Conservation (phyloP, 129 eudicot species). For the Chrysanthemum seticuspe region DNA sequence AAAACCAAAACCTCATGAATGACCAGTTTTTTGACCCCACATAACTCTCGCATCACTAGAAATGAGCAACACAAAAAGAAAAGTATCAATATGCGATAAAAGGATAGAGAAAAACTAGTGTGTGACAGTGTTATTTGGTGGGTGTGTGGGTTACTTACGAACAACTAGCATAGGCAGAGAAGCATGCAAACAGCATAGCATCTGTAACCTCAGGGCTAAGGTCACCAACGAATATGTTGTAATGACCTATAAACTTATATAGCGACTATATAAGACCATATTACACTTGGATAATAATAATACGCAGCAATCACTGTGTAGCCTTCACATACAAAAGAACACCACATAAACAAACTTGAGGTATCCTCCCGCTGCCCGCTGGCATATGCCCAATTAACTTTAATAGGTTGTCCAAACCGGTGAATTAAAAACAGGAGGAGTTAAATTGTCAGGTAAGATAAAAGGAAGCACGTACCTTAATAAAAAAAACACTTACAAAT, state of each 20-base stretch:
- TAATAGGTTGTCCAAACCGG: conserved; percentile 92
- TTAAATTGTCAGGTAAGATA: too few species aligned
- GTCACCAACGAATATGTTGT: conserved; percentile 62
- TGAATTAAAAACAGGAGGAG: not conserved
- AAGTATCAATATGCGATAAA: not conserved
- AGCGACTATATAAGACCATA: too few species aligned
- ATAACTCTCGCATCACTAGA: conserved; percentile 84
- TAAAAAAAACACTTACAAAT: conserved; percentile 48
- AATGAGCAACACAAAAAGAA: not conserved
- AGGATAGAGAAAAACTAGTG: not conserved
- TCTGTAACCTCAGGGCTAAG: not conserved
- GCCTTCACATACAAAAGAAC: too few species aligned
- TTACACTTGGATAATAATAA: too few species aligned
- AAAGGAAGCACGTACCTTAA: not conserved
- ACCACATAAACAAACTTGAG: conserved; percentile 43
- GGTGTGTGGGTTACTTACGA: conserved; percentile 48
- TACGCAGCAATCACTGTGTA: too few species aligned
- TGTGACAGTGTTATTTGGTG: too few species aligned
- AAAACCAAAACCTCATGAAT: conserved; percentile 85
- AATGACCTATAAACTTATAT: conserved; percentile 41
- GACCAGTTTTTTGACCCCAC: conserved; percentile 85
- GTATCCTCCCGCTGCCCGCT: conserved; percentile 89
- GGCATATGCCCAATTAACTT: conserved; percentile 84
- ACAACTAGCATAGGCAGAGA: conserved; percentile 73
- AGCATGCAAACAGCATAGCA: conserved; percentile 77